Conservation (phyloP, 1,139 yeast species). For the Saccharomyces hybrid region DNA sequence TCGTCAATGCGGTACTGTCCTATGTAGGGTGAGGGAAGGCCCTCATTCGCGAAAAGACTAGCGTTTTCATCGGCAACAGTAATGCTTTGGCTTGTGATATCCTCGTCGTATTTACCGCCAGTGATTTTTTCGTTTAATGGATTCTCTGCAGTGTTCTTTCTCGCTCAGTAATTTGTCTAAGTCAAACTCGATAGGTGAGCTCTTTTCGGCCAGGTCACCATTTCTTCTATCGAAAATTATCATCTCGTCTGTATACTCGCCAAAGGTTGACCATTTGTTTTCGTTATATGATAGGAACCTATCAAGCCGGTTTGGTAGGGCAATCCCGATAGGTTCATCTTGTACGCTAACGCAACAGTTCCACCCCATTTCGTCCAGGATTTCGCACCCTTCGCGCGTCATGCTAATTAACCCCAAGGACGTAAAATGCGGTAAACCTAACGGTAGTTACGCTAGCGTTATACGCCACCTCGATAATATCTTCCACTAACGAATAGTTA, state of each 20-base stretch:
- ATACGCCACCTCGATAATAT: conserved; percentile 47
- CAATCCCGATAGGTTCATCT: conserved; percentile 48
- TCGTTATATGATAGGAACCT: conserved; percentile 26
- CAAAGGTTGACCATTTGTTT: conserved; percentile 15
- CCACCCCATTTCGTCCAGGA: conserved; percentile 82
- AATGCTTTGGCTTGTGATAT: conserved; percentile 9
- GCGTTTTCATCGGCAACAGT: conserved; percentile 10
- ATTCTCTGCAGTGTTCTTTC: conserved; percentile 18
- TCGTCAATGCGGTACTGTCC: background rate
- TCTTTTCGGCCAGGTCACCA: conserved; percentile 15
- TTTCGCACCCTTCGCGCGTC: conserved; percentile 74
- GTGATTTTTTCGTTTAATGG: conserved; percentile 13
- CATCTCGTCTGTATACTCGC: conserved; percentile 15
- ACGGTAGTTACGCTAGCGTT: conserved; percentile 54
- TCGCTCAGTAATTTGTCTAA: conserved; percentile 18
- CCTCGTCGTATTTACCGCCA: conserved; percentile 11
- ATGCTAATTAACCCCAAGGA: conserved; percentile 63
- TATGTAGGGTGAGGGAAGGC: background rate
- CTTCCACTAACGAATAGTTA: conserved; percentile 48
- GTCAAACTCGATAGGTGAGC: conserved; percentile 15
- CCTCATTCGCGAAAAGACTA: conserved; percentile 10
- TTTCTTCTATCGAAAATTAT: conserved; percentile 14
- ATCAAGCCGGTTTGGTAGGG: conserved; percentile 41
- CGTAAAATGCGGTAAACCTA: conserved; percentile 70
- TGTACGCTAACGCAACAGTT: conserved; percentile 47